A percentile compares a stretch with the other conserved stretches of the same genome.
Conservation (phyloP, 2,329 filamentous ascomycete genomes). For the Ophiocordyceps camponoti-rufipedis region DNA sequence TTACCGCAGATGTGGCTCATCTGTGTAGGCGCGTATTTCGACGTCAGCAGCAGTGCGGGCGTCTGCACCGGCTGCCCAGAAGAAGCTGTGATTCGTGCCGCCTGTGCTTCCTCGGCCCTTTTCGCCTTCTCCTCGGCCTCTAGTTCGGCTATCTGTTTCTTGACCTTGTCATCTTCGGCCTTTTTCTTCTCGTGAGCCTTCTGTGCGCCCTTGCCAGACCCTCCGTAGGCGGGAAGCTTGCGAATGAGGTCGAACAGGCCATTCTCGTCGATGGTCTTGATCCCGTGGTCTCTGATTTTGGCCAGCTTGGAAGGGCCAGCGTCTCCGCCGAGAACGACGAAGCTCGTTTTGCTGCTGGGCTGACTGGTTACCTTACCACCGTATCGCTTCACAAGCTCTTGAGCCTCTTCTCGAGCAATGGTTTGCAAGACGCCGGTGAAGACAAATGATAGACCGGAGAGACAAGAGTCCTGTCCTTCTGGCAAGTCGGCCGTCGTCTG, state of each 20-base stretch:
- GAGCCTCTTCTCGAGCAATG: constrained; percentile 69
- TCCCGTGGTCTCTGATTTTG: constrained; percentile 60
- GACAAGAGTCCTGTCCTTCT: constrained; percentile 70
- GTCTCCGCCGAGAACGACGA: constrained; percentile 77
- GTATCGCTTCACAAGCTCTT: constrained; percentile 76
- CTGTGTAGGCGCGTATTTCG: constrained; percentile 79
- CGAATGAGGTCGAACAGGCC: constrained; percentile 78
- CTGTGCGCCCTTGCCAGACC: constrained; percentile 72
- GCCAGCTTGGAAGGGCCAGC: constrained; percentile 84
- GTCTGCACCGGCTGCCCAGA: constrained; percentile 24
- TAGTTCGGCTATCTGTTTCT: constrained; percentile 66
- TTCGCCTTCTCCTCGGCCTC: constrained; percentile 57
- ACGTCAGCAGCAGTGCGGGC: constrained; percentile 67
- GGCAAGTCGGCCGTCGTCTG: constrained; percentile 55
- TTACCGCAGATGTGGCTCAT: constrained; percentile 89
- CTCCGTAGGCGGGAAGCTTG: constrained; percentile 66
- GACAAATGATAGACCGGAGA: constrained; percentile 79
- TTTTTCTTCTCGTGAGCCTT: constrained; percentile 72
- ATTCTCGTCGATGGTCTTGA: constrained; percentile 90
- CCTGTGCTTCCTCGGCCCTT: constrained; percentile 33
- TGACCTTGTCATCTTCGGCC: constrained; percentile 68
- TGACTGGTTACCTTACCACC: constrained; percentile 76
- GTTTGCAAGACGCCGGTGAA: constrained; percentile 79
- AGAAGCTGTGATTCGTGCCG: constrained; percentile 22
- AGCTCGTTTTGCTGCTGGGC: constrained; percentile 86